Evolutionary conservation across 331 rosid genomes (phyloP).

Genomic region (Spiraea crenata): DNA sequence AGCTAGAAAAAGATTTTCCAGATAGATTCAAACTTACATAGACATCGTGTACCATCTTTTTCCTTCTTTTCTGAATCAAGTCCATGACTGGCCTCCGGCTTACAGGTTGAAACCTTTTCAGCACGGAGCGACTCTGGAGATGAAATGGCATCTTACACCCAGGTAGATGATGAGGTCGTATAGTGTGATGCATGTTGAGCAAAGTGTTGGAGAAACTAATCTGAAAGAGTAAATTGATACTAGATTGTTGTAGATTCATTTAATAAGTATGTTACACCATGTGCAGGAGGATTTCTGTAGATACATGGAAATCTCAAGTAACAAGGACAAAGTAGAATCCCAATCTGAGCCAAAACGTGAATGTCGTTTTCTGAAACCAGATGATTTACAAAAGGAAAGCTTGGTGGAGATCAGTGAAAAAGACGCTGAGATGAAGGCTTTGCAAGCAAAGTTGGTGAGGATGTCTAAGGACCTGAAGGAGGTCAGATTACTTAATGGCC

Average conservation of each 20-base stretch:
- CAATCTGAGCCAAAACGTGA: conserved; percentile 3
- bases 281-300: conserved; percentile 19
- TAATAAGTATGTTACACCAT: conserved; percentile 7
- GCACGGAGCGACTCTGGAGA: conserved; percentile 53
- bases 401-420: conserved; percentile 32
- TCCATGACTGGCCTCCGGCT: conserved; percentile 23
- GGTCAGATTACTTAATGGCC: conserved; percentile 52
- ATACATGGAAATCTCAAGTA: conserved; percentile 12
- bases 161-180: conserved; percentile 36
- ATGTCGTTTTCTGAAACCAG: not conserved
- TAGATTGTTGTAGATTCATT: conserved; percentile 15
- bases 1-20: conserved; percentile 1
- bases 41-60: not conserved
- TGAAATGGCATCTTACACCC: conserved; percentile 41
- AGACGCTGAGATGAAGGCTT: conserved; percentile 31
- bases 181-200: conserved; percentile 29
- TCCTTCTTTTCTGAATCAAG: not conserved
- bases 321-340: conserved; percentile 13
- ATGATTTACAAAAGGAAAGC: conserved; percentile 20
- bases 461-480: conserved; percentile 73
- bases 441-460: conserved; percentile 63
- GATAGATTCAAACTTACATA: not conserved
- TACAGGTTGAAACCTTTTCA: conserved; percentile 58
- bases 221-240: conserved; percentile 31
- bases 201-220: conserved; percentile 22